Base-by-base conservation (phyloP, 441 rosid species). In the Croton setiger region DNA sequence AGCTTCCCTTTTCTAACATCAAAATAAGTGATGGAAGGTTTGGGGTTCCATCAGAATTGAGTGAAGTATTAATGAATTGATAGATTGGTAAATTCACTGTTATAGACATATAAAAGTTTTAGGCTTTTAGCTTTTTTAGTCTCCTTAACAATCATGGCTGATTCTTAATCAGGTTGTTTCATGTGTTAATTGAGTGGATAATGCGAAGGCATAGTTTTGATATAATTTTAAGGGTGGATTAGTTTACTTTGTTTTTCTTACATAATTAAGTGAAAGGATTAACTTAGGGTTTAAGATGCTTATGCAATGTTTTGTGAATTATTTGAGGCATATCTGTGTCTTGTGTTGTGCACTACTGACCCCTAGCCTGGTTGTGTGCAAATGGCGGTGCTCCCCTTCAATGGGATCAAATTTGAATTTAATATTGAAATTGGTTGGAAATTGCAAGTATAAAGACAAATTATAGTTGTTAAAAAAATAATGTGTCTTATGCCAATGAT, bases 91-190 rank as follows among this genome's bases (percentile, higher is more conserved):
- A 8, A 18, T 23, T 71, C 23, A 36, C 49, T 39, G 27, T 21
- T 17, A 21, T 62, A 44, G 17, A 47, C 59, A 35, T 70, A 37
- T 37, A n/a, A n/a, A 54, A n/a, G 39, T 13, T 21, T 58, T 37
- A 23, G 45, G 33, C 55, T 51, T 39, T 17, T 5, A 35, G 57
- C 13, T 43, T 8, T 48, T 35, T 31, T 12, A 48, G 1, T 48
- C 52, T 27, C 9, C n/a, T 74, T 64, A 52, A 56, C 37, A 39
- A 49, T 2, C 63, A 36, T 18, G 31, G 17, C 27, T 58, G 63
- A 43, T 55, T 62, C 37, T 36, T 41, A 15, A 58, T 12, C 49
- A 18, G 21, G 21, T 0, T 63, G 20, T 61, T 23, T 65, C 31
- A 31, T 15, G 12, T 62, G 60, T 5, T 64, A 39, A 44, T 41